Evolutionary conservation across 2,329 filamentous ascomycete species (phyloP).

Genomic region (Epichloe hybrida): DNA sequence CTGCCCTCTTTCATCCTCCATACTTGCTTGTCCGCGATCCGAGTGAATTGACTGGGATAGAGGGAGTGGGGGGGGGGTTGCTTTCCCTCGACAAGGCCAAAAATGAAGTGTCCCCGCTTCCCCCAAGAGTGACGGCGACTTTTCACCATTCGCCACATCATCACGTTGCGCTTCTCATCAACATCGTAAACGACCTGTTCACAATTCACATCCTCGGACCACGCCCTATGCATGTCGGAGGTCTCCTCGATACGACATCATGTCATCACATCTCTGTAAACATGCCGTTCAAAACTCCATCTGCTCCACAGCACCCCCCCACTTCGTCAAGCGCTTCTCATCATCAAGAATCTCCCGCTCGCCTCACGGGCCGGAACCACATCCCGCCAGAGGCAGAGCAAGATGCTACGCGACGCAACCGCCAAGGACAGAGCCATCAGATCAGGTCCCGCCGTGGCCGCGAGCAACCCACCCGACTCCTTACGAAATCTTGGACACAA

Average conservation of each 20-base stretch:
- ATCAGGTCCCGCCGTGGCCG: constrained; percentile 29
- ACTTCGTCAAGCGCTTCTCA: not conserved
- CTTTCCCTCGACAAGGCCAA: too few relatives aligned
- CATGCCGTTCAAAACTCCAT: not conserved
- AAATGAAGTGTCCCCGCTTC: too few relatives aligned
- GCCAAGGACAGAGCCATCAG: not conserved
- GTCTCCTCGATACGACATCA: too few relatives aligned
- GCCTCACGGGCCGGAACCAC: too few relatives aligned
- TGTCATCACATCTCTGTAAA: not conserved
- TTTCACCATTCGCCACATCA: not conserved
- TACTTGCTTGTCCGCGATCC: too few relatives aligned
- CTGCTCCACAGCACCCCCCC: not conserved
- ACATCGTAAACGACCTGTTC: not conserved
- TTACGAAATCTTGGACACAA: constrained; percentile 68
- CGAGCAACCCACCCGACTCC: constrained; percentile 50
- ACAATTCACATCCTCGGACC: not conserved
- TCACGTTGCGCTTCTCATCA: not conserved
- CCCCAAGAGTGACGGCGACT: too few relatives aligned
- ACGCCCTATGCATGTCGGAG: constrained; percentile 5
- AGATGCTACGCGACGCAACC: constrained; percentile 2
- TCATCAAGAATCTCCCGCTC: not conserved
- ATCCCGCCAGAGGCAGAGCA: not conserved
- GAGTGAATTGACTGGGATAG: not conserved
- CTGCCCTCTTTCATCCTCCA: not conserved
- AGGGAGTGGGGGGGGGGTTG: not conserved